Conservation (phyloP, 306 rosid species). For the Dalbergia cultrata region DNA sequence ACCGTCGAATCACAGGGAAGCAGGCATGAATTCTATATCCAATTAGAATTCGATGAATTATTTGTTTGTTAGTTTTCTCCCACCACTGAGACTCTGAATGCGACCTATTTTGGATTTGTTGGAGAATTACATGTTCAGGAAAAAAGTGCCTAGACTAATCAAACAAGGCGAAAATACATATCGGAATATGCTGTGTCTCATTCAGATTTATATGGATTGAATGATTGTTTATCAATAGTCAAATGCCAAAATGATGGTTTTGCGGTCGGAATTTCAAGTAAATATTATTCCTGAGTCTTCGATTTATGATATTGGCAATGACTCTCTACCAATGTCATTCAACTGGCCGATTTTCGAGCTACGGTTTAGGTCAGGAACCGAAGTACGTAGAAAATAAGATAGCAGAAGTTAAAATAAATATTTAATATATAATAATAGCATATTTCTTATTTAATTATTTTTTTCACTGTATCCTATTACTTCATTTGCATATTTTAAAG, state of each 20-base stretch:
- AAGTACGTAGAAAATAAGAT: no score
- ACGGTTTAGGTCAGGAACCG: no score
- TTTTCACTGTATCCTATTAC: no score
- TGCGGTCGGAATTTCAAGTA: constrained; percentile 12
- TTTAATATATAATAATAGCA: no score
- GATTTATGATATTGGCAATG: background rate
- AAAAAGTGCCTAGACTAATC: constrained; percentile 24
- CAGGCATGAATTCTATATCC: constrained; percentile 40
- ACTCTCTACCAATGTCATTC: no score
- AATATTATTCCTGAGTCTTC: background rate
- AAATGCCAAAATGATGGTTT: constrained; percentile 7
- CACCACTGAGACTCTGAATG: constrained; percentile 39
- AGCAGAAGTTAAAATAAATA: no score
- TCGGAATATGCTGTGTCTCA: background rate
- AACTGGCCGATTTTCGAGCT: no score
- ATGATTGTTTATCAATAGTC: constrained; percentile 20
- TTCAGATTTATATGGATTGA: background rate
- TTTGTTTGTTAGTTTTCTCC: constrained; percentile 12
- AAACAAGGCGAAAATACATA: constrained; percentile 17
- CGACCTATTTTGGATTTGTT: constrained; percentile 32
- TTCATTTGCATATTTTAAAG: no score
- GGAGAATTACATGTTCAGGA: background rate
- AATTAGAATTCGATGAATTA: constrained; percentile 28
- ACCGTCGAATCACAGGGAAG: constrained; percentile 35
- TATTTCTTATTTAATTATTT: no score